Evolutionary conservation across 179 eudicot genomes (phyloP).

Genomic region (Silene coronaria): DNA sequence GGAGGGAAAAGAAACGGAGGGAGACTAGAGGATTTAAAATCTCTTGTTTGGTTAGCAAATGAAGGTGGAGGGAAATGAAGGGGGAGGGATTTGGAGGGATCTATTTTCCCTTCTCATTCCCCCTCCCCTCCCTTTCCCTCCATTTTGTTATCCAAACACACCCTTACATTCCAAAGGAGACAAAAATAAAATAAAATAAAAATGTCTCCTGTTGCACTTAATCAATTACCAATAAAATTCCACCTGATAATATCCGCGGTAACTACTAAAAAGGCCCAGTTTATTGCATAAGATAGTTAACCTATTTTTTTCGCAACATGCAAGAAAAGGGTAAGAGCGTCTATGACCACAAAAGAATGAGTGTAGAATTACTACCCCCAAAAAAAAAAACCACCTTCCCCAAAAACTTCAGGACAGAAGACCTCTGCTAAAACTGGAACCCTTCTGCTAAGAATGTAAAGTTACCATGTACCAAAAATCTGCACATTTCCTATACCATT

Average conservation of each 20-base stretch:
- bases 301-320: not conserved
- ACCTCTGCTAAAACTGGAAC: slow-evolving; percentile 49
- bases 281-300: not conserved
- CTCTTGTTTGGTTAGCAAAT: no score
- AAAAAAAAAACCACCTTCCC: slow-evolving; percentile 16
- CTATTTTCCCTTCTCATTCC: no score
- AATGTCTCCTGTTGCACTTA: not conserved
- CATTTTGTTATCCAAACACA: no score
- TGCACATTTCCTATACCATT: slow-evolving; percentile 32
- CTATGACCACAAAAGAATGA: not conserved
- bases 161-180: not conserved
- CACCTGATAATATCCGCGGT: not conserved
- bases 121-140: no score
- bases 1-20: no score
- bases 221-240: not conserved
- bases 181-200: not conserved
- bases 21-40: no score
- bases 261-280: not conserved
- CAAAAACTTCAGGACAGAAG: slow-evolving; percentile 42
- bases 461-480: slow-evolving; percentile 20
- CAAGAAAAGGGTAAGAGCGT: not conserved
- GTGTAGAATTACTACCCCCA: not conserved
- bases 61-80: no score
- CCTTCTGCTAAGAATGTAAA: slow-evolving; percentile 39
- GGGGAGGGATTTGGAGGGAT: no score